Evolutionary conservation across 2,329 filamentous ascomycete species (phyloP), one percentile per base, ranked within the genome.

Genomic region (Colletotrichum camelliae): DNA sequence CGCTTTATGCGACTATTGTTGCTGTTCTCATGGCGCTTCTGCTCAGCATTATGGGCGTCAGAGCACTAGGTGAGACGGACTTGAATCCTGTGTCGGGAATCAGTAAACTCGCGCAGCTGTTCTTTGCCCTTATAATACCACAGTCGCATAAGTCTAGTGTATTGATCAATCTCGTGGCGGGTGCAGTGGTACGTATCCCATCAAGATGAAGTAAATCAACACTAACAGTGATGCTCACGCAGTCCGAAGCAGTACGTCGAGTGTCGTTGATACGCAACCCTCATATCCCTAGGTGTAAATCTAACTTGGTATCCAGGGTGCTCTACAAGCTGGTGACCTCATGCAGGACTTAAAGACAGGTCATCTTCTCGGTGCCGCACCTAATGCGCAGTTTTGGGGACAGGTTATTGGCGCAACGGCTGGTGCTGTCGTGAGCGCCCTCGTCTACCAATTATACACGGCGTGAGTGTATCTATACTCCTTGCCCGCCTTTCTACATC

Each of bases 301-400:
- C 75, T 79, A 62, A 78, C 21, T 74, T 61, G 8, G 8, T 29
- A 43, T 39, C 4, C 33, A 88, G 85, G 89, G 97, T 7, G 97
- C 97, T 5, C 88, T 98, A 6, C 97, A 99, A 87, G 96, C 97
- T 4, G 97, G 97, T 10, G 97, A 99, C 84, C 91, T 99, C 71
- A 95, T 99, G 91, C 97, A 99, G 83, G 97, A 99, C 82, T 90
- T 99, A 35, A 99, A 99, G 84, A 98, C 97, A 0, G 97, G 97
- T 0, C 96, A 99, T 84, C 87, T 99, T 0, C 90, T 99, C 1
- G 96, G 96, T 13, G 97, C 97, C 1, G 94, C 95, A 5, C 97
- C 97, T 0, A 97, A 94, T 80, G 97, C 97, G 0, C 97, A 99
- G 81, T 99, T 99, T 83, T 98, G 95, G 89, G 97, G 97, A 1